phyloP scores from a whole-genome alignment of 106 monocot genomes.

The Chionographis japonica region DNA sequence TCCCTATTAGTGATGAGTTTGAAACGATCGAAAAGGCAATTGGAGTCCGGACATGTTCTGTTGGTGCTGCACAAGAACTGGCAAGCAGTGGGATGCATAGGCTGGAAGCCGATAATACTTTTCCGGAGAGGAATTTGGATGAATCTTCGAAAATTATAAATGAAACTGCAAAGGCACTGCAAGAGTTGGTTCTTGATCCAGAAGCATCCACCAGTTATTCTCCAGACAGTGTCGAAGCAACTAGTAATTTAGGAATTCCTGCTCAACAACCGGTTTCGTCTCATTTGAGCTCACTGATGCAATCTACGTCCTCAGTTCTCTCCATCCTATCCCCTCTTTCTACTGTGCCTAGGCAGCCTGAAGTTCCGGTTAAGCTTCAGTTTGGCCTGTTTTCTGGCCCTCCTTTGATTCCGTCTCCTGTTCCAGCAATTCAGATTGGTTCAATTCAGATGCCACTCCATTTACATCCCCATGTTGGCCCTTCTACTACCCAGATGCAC shows the following conservation, averaged over 20 bases:
- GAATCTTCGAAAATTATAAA: conserved; percentile 13
- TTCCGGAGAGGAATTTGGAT: conserved; percentile 6
- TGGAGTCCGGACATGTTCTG: conserved; percentile 2
- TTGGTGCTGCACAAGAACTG: conserved; percentile 10
- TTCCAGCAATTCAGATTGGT: conserved; percentile 97
- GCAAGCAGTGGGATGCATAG: conserved; percentile 8
- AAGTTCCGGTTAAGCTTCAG: conserved; percentile 61
- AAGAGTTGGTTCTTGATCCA: conserved; percentile 46
- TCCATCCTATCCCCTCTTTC: conserved; percentile 29
- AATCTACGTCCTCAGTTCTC: conserved; percentile 12
- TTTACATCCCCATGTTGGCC: conserved; percentile 56
- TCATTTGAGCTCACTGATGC: conserved; percentile 14
- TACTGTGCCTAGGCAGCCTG: conserved; percentile 32
- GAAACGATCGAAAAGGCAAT: conserved; percentile 21
- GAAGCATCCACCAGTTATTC: conserved; percentile 2
- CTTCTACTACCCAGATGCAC: conserved; percentile 52
- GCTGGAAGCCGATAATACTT: conserved; percentile 10
- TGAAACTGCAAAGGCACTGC: conserved; percentile 45
- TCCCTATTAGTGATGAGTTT: conserved; percentile 33
- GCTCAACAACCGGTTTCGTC: conserved; percentile 10
- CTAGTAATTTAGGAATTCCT: conserved; percentile 11
- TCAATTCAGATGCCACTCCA: conserved; percentile 97
- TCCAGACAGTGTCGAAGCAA: conserved; percentile 4
- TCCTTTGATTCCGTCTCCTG: conserved; percentile 83
- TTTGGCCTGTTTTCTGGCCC: conserved; percentile 96